Percentiles rank a stretch among this genome's conserved stretches.
phyloP scores from a whole-genome alignment of 2,329 filamentous ascomycete species.

The Chrysoporthe austroafricana region DNA sequence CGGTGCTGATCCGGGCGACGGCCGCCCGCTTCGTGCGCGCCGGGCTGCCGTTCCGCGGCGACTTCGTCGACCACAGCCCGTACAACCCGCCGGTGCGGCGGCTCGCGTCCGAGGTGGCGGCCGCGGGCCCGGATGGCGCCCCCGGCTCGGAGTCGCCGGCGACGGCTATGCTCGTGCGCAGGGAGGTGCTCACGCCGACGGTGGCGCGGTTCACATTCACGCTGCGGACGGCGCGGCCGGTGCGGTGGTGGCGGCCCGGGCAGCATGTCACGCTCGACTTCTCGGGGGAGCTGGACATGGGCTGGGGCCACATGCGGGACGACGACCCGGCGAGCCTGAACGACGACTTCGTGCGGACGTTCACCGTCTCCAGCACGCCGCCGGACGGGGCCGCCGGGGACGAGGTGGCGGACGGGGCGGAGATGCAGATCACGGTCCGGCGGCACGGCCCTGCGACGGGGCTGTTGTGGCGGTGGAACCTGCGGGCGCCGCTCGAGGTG shows the following conservation, averaged over 20 bases:
- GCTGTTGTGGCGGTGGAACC: conserved; percentile 64
- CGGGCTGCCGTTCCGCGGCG: conserved; percentile 71
- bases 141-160: conserved; percentile 28
- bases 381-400: conserved; percentile 40
- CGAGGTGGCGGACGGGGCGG: conserved; percentile 37
- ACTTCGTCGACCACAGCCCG: conserved; percentile 63
- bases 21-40: conserved; percentile 64
- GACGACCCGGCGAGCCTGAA: conserved; percentile 80
- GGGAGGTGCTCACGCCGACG: conserved; percentile 65
- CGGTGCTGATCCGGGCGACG: conserved; percentile 67
- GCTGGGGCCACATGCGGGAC: conserved; percentile 84
- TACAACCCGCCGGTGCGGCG: conserved; percentile 78
- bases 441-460: conserved; percentile 71
- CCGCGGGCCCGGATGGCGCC: not conserved
- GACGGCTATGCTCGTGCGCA: conserved; percentile 60
- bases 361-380: conserved; percentile 73
- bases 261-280: conserved; percentile 82
- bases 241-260: conserved; percentile 63
- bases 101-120: conserved; percentile 59
- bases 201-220: conserved; percentile 66
- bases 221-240: conserved; percentile 34
- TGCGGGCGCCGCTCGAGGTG: conserved; percentile 60
- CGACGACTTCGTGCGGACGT: conserved; percentile 82
- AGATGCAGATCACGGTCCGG: conserved; percentile 74
- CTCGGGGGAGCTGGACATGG: conserved; percentile 66